phyloP scores from a whole-genome alignment of 1,284 basidiomycete genomes.

The Ceratobasidium sp. region DNA sequence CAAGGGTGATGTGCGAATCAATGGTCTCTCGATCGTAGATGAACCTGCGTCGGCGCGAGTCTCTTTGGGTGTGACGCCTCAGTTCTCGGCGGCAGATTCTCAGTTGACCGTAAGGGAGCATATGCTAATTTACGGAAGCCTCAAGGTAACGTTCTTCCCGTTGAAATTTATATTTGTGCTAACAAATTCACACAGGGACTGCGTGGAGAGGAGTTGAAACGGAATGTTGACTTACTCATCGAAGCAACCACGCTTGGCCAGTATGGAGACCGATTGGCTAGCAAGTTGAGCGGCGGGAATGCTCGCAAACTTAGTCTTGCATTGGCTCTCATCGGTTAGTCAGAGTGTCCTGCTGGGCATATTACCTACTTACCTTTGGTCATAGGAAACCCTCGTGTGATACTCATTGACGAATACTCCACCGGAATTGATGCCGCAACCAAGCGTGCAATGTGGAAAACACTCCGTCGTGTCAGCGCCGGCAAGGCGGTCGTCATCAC shows the following conservation, averaged over 20 bases:
- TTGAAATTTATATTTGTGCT: constrained; percentile 55
- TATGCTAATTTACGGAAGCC: constrained; percentile 54
- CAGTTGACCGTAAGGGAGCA: constrained; percentile 80
- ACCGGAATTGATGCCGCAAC: constrained; percentile 83
- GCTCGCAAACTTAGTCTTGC: constrained; percentile 79
- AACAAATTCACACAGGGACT: constrained; percentile 59
- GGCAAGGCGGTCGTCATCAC: constrained; percentile 61
- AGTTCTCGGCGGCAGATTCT: constrained; percentile 81
- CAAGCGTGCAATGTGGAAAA: constrained; percentile 83
- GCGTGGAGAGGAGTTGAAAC: constrained; percentile 56
- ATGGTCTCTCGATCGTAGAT: constrained; percentile 65
- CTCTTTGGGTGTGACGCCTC: constrained; percentile 78
- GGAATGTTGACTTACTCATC: constrained; percentile 66
- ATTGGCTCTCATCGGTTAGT: constrained; percentile 74
- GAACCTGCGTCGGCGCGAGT: constrained; percentile 67
- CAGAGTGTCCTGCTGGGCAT: neutral
- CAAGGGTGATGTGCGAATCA: constrained; percentile 69
- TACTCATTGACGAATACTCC: constrained; percentile 83
- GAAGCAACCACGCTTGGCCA: constrained; percentile 60
- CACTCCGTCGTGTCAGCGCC: constrained; percentile 65
- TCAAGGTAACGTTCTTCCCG: constrained; percentile 41
- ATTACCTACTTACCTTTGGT: neutral
- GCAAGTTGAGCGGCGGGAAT: constrained; percentile 78
- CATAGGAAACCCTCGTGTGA: constrained; percentile 73
- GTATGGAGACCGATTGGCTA: constrained; percentile 74